phyloP scores from a whole-genome alignment of 345 rosid species.

The Moricandia arvensis region DNA sequence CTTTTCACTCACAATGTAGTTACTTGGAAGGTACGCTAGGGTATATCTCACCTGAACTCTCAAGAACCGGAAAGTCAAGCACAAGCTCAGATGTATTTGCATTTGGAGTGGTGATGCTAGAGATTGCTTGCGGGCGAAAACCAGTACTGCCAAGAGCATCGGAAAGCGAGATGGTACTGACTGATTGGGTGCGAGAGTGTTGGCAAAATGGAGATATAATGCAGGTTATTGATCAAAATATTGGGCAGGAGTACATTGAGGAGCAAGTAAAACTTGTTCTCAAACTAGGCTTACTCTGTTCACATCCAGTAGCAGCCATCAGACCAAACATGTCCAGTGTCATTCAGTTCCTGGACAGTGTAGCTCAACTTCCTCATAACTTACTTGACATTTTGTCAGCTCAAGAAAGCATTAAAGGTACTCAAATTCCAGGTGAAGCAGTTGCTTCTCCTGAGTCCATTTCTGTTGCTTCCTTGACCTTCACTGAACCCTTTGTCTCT shows the following conservation, averaged over 20 bases:
- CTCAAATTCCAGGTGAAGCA: not conserved
- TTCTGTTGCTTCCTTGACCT: conserved; percentile 5
- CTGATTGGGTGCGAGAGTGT: conserved; percentile 25
- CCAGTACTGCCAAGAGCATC: not conserved
- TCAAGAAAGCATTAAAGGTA: not conserved
- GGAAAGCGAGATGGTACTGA: conserved; percentile 7
- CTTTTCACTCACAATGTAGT: not conserved
- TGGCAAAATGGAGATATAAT: conserved; percentile 22
- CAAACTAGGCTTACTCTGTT: conserved; percentile 24
- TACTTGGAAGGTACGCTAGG: conserved; percentile 59
- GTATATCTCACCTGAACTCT: conserved; percentile 70
- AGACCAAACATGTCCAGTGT: conserved; percentile 38
- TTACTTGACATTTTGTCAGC: conserved; percentile 11
- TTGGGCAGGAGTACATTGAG: conserved; percentile 1
- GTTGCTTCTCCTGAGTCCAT: not conserved
- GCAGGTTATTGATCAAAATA: conserved; percentile 12
- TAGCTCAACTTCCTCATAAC: conserved; percentile 27
- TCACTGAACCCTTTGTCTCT: conserved; percentile 23
- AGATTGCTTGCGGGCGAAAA: conserved; percentile 47
- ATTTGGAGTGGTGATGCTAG: conserved; percentile 55
- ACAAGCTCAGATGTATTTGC: conserved; percentile 66
- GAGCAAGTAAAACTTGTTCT: conserved; percentile 21
- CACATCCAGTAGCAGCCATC: conserved; percentile 15
- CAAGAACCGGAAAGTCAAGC: conserved; percentile 62
- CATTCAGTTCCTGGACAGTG: conserved; percentile 1